These are phyloP conservation scores for Fraxinus dipetala DNA, from an alignment of 305 asterid species.

Conservation along the genomic window DNA sequence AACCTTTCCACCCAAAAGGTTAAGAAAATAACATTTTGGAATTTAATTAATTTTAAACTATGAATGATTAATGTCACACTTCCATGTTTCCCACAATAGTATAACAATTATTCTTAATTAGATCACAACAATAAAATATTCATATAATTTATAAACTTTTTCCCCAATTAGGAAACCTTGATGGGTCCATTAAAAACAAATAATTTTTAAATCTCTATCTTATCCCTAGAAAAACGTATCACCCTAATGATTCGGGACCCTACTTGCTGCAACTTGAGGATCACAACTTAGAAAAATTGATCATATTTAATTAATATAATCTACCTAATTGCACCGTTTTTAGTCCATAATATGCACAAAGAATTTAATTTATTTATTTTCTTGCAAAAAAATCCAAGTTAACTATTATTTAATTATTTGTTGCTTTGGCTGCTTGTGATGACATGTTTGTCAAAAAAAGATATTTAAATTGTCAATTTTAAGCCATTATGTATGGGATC, in stretches of 20 bases:
- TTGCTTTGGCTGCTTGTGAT: not conserved
- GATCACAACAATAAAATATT: slow-evolving; percentile 13
- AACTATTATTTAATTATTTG: not conserved
- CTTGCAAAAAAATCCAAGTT: not conserved
- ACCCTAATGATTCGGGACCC: slow-evolving; percentile 30
- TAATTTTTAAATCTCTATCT: not conserved
- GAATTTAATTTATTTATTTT: not conserved
- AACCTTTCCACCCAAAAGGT: slow-evolving; percentile 25
- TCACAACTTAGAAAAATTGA: slow-evolving; percentile 15
- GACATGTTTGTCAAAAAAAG: not conserved
- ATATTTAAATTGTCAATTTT: not conserved
- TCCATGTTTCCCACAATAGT: not conserved
- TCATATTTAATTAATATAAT: not conserved
- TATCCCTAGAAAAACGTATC: not conserved
- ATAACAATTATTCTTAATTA: not conserved
- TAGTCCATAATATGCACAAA: not conserved
- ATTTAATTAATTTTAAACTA: slow-evolving; percentile 25
- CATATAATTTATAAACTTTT: slow-evolving; percentile 1
- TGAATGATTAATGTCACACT: slow-evolving; percentile 26
- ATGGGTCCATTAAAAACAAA: slow-evolving; percentile 6
- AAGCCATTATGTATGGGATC: slow-evolving; percentile 21
- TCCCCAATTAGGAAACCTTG: slow-evolving; percentile 35
- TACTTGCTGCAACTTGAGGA: slow-evolving; percentile 29
- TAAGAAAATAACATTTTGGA: slow-evolving; percentile 24
- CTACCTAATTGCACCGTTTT: not conserved